These are phyloP conservation scores for Cladophialophora bantiana DNA, from an alignment of 2,329 filamentous ascomycete genomes.

Conservation along the genomic window DNA sequence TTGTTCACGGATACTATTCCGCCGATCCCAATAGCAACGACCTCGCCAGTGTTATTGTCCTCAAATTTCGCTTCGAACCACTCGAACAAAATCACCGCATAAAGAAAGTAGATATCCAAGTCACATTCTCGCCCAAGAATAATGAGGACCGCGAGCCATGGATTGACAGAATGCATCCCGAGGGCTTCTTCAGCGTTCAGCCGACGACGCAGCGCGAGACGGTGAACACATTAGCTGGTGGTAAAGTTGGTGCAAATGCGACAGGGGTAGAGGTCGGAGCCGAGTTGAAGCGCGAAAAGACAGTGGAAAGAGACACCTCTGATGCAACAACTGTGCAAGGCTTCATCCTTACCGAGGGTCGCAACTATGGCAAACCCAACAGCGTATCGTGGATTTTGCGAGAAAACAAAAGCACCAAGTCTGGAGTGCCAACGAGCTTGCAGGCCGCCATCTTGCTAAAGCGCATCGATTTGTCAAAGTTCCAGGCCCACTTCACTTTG, in stretches of 20 bases:
- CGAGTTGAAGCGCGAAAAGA: neutral
- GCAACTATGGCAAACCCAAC: neutral
- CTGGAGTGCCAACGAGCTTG: neutral
- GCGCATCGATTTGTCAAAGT: neutral
- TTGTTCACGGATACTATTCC: neutral
- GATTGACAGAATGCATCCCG: neutral
- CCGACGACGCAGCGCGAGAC: neutral
- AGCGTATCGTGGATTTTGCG: neutral
- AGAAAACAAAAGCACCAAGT: neutral
- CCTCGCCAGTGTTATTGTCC: neutral
- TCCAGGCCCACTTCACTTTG: neutral
- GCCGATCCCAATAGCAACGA: neutral
- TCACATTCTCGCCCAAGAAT: neutral
- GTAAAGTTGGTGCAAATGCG: neutral
- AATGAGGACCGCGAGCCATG: neutral
- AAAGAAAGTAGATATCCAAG: neutral
- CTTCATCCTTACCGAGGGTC: neutral
- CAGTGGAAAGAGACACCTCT: neutral
- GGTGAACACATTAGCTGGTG: neutral
- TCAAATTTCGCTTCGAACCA: neutral
- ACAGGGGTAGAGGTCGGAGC: neutral
- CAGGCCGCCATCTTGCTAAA: neutral
- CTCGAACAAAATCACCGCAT: neutral
- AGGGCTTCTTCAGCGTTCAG: neutral
- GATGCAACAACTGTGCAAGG: neutral